phyloP scores from a whole-genome alignment of 192 early-diverging fungal species.

The Geranomyces variabilis region DNA sequence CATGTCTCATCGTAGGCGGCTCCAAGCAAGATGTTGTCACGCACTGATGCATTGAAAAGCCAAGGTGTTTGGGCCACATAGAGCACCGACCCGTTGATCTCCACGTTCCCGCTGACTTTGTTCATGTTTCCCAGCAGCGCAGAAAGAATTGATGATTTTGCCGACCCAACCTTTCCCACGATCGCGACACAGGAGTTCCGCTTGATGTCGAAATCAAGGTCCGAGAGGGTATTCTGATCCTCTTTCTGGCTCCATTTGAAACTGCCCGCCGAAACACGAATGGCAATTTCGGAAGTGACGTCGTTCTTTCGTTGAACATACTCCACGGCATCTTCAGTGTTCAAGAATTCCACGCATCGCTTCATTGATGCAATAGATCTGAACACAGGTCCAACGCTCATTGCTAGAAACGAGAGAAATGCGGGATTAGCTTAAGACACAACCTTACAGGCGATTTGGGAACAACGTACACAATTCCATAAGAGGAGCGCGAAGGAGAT shows the following conservation, averaged over 20 bases:
- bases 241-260: slow-evolving; percentile 6
- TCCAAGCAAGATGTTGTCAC: slow-evolving; percentile 46
- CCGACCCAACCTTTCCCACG: slow-evolving; percentile 75
- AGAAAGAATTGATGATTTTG: slow-evolving; percentile 77
- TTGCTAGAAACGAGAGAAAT: not conserved
- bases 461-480: slow-evolving; percentile 3
- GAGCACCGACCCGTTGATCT: slow-evolving; percentile 15
- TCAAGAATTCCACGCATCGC: slow-evolving; percentile 3
- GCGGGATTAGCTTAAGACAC: too few relatives aligned
- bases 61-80: slow-evolving; percentile 38
- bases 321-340: not conserved
- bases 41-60: slow-evolving; percentile 31
- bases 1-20: slow-evolving; percentile 27
- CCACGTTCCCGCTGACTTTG: slow-evolving; percentile 47
- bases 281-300: not conserved
- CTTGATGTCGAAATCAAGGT: not conserved
- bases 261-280: not conserved
- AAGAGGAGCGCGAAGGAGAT: not conserved
- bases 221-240: not conserved
- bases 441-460: slow-evolving; percentile 1
- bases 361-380: slow-evolving; percentile 3
- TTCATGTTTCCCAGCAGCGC: slow-evolving; percentile 78
- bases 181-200: slow-evolving; percentile 34
- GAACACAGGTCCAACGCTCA: not conserved
- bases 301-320: not conserved